These are phyloP conservation scores for Citrullus colocynthis DNA, from an alignment of 306 rosid species.

Conservation along the genomic window DNA sequence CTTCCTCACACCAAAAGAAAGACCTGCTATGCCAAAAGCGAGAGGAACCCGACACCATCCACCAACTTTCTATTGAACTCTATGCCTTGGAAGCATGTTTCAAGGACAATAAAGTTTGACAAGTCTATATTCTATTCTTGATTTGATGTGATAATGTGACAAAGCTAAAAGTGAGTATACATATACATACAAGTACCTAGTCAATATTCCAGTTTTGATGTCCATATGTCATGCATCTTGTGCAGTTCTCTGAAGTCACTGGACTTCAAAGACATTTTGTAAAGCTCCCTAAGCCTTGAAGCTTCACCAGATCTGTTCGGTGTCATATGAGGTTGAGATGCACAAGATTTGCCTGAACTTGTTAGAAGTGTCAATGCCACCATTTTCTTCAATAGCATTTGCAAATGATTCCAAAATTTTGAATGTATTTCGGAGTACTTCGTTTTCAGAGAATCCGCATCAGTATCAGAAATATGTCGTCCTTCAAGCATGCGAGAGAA, in stretches of 20 bases:
- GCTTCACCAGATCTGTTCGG: conserved; percentile 45
- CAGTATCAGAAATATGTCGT: conserved; percentile 40
- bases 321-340: conserved; percentile 28
- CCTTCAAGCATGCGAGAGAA: conserved; percentile 75
- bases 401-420: conserved; percentile 71
- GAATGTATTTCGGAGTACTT: conserved; percentile 45
- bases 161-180: neutral
- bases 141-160: neutral
- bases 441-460: conserved; percentile 27
- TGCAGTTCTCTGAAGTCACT: conserved; percentile 39
- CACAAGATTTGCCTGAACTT: conserved; percentile 28
- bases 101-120: no score
- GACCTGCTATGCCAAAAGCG: neutral
- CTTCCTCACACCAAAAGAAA: no score
- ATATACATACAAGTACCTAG: neutral
- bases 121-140: neutral
- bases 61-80: no score
- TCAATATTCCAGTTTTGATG: conserved; percentile 20
- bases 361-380: conserved; percentile 39
- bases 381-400: conserved; percentile 80
- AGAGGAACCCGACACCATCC: neutral
- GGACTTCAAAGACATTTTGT: conserved; percentile 60
- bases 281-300: conserved; percentile 67
- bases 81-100: no score
- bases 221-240: conserved; percentile 59